Evolutionary conservation across 208 protist genomes (phyloP).

Genomic region (Trypanosoma mega): DNA sequence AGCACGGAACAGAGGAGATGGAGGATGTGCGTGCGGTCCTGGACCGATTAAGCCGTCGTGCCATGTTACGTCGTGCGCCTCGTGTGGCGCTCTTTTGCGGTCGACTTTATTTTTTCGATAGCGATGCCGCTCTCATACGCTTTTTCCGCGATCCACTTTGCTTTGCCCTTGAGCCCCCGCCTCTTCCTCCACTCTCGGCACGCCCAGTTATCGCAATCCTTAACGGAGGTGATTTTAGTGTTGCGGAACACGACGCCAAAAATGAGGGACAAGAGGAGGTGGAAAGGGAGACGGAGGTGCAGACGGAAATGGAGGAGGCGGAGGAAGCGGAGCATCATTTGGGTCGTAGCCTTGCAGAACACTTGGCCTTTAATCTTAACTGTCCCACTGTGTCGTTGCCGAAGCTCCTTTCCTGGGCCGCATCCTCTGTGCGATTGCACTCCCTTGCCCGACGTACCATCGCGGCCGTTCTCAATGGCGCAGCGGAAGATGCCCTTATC

Average conservation of each 20-base stretch:
- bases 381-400: slow-evolving; percentile 54
- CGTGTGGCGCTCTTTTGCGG: slow-evolving; percentile 53
- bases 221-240: neutral
- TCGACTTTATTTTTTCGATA: slow-evolving; percentile 78
- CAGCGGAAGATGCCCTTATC: slow-evolving; percentile 41
- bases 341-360: slow-evolving; percentile 61
- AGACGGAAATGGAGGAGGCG: no score
- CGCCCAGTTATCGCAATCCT: slow-evolving; percentile 26
- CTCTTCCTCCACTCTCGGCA: slow-evolving; percentile 34
- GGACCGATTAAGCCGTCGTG: slow-evolving; percentile 28
- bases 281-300: no score
- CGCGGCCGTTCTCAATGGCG: slow-evolving; percentile 33
- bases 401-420: slow-evolving; percentile 84
- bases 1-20: slow-evolving; percentile 68
- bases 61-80: slow-evolving; percentile 29
- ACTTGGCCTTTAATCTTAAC: slow-evolving; percentile 65
- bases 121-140: slow-evolving; percentile 45
- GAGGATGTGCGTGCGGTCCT: slow-evolving; percentile 60
- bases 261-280: no score
- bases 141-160: slow-evolving; percentile 74
- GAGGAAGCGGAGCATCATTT: slow-evolving; percentile 43
- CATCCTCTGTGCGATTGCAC: slow-evolving; percentile 46
- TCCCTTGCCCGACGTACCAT: slow-evolving; percentile 50
- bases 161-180: slow-evolving; percentile 70
- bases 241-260: slow-evolving; percentile 8